Base-by-base conservation (phyloP, 23 red algal species). In the Cyanidioschyzon merolae region DNA sequence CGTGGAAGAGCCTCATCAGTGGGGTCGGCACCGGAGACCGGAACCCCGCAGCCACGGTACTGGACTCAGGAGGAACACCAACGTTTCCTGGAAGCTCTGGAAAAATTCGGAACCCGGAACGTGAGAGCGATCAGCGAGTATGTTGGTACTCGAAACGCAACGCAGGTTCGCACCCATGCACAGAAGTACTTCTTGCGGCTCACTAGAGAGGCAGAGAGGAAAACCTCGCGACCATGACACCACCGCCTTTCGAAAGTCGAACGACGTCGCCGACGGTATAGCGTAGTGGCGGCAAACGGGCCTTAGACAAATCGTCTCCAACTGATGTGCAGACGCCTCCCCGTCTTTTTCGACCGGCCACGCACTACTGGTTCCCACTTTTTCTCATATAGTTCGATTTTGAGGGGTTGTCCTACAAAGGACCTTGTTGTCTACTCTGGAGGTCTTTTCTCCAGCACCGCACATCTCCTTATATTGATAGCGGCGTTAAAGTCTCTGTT, bases 101-200 rank as follows among this genome's bases (percentile, higher is more conserved):
- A 39, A 1, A 74, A 40, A 68, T 90, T 76, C 58, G 91, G 91
- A 17, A 41, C 50, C 1, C 89, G 87, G 67, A 80, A 79, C 37
- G 82, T 85, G 31, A 67, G 76, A 2, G 83, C 86, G 1, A 95
- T 95, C 57, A 57, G 81, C 26, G 83, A 83, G 17, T 81, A 77
- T 58, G 91, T 95, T 16, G 91, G 83, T 1, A 90, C 83, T 3
- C 59, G 91, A 18, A 90, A 82, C 41, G 82, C 85, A 2, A 95
- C 82, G 54, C 91, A 95, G 80, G 91, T 95, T 16, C 78, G 91
- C 36, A 95, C 86, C 40, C 91, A 95, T 45, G 87, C 87, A 35
- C 91, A 90, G 74, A 95, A 95, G 54, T 90, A 87, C 59, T 71
- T 71, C 30, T 71, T 71, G 63, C 63, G 63, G 29, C 63, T 27